A percentile compares a stretch with the other conserved stretches of the same genome.
phyloP scores from a whole-genome alignment of 805 yeast genomes.

The Candida sanyiensis region DNA sequence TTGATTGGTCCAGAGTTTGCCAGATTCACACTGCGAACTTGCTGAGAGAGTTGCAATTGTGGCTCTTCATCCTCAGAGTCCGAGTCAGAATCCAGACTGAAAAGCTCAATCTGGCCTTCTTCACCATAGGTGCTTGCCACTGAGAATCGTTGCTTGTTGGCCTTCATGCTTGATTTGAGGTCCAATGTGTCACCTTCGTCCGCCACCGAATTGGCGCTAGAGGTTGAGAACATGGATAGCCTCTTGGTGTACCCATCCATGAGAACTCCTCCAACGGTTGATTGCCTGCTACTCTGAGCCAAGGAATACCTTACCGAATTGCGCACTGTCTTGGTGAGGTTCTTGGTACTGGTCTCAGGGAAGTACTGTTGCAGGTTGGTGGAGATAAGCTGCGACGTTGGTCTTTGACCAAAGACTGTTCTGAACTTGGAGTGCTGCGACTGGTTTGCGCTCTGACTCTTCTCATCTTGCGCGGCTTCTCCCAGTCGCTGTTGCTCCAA shows the following conservation, averaged over 20 bases:
- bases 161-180: conserved; percentile 28
- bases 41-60: background rate
- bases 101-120: conserved; percentile 24
- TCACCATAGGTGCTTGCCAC: conserved; percentile 21
- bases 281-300: conserved; percentile 25
- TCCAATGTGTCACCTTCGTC: conserved; percentile 22
- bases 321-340: conserved; percentile 72
- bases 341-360: conserved; percentile 71
- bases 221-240: conserved; percentile 20
- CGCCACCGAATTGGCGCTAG: conserved; percentile 18
- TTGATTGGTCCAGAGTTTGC: conserved; percentile 54
- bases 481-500: conserved; percentile 17
- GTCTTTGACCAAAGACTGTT: conserved; percentile 75
- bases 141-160: conserved; percentile 23
- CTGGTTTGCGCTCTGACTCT: conserved; percentile 9
- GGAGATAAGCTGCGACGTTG: conserved; percentile 88
- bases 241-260: conserved; percentile 48
- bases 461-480: conserved; percentile 5
- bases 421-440: conserved; percentile 26
- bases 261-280: conserved; percentile 62
- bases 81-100: conserved; percentile 22
- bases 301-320: conserved; percentile 80
- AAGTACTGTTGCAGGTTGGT: conserved; percentile 85
- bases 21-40: conserved; percentile 13
- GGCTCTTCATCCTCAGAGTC: conserved; percentile 9